These are phyloP conservation scores for Hypholoma sublateritium DNA, from an alignment of 768 basidiomycete genomes.

Conservation along the genomic window DNA sequence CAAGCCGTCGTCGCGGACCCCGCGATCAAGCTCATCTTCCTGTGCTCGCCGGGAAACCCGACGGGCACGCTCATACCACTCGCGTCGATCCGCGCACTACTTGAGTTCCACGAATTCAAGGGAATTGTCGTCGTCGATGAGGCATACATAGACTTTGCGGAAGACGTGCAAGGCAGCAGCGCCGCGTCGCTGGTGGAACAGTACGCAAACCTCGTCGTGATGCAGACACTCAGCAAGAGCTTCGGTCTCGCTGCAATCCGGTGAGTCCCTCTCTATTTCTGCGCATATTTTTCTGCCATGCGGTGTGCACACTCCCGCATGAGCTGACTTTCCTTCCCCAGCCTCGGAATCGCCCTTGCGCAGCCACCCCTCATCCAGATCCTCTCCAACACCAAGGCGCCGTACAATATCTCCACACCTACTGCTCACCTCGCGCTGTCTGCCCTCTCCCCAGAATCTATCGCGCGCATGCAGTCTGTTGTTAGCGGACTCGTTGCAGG, in stretches of 20 bases:
- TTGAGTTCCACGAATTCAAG: slow-evolving; percentile 81
- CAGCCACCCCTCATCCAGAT: slow-evolving; percentile 90
- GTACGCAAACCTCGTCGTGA: slow-evolving; percentile 89
- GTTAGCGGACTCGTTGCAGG: slow-evolving; percentile 54
- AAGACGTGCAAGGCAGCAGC: slow-evolving; percentile 42
- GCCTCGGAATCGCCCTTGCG: slow-evolving; percentile 87
- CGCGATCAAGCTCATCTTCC: slow-evolving; percentile 86
- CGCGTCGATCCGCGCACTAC: slow-evolving; percentile 59
- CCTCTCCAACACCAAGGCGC: slow-evolving; percentile 93
- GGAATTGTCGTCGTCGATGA: slow-evolving; percentile 95
- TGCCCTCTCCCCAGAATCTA: slow-evolving; percentile 68
- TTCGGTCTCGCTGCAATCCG: slow-evolving; percentile 95
- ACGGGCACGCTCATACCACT: slow-evolving; percentile 87
- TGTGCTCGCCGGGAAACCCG: slow-evolving; percentile 97
- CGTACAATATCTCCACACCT: slow-evolving; percentile 93
- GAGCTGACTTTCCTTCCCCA: slow-evolving; percentile 27
- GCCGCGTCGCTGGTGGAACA: slow-evolving; percentile 72
- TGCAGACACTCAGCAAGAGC: slow-evolving; percentile 95
- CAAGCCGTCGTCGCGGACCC: slow-evolving; percentile 66
- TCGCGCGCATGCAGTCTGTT: slow-evolving; percentile 66
- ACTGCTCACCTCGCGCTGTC: slow-evolving; percentile 80
- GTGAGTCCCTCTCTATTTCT: slow-evolving; percentile 40
- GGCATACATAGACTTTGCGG: slow-evolving; percentile 95
- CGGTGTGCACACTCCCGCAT: background rate
- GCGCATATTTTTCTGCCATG: too few relatives aligned